Percentiles rank a stretch among this genome's conserved stretches.
Conservation (phyloP, 148 eudicot species). For the Euryodendron excelsum region DNA sequence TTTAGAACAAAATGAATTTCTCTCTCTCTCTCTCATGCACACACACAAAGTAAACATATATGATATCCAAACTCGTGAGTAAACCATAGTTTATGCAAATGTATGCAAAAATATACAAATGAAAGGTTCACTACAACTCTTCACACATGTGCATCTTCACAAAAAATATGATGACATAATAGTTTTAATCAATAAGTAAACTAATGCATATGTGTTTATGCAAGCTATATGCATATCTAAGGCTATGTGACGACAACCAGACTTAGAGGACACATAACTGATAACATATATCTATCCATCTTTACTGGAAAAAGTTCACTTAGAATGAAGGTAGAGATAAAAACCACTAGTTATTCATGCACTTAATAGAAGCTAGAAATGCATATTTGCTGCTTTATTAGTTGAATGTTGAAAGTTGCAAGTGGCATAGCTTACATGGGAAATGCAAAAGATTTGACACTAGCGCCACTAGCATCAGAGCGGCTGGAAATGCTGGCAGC, state of each 20-base stretch:
- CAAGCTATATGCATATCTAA: no score
- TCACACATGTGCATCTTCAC: no score
- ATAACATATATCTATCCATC: neutral
- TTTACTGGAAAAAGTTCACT: no score
- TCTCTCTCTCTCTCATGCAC: neutral
- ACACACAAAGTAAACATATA: neutral
- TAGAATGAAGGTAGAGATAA: neutral
- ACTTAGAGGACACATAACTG: neutral
- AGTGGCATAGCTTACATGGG: conserved; percentile 53
- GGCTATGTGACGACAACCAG: neutral
- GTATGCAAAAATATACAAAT: no score
- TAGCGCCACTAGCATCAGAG: conserved; percentile 40
- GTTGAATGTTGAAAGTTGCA: neutral
- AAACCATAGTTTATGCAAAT: no score
- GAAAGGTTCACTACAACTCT: no score
- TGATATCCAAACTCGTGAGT: no score
- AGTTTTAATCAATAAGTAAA: no score
- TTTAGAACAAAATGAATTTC: no score
- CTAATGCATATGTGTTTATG: no score
- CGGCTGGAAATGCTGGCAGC: conserved; percentile 28
- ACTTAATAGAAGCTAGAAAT: conserved; percentile 1
- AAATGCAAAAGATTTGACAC: conserved; percentile 63
- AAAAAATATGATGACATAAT: no score
- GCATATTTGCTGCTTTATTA: neutral
- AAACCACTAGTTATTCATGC: neutral